Evolutionary conservation across 306 rosid species (phyloP).

Genomic region (Erythrophleum fordii): DNA sequence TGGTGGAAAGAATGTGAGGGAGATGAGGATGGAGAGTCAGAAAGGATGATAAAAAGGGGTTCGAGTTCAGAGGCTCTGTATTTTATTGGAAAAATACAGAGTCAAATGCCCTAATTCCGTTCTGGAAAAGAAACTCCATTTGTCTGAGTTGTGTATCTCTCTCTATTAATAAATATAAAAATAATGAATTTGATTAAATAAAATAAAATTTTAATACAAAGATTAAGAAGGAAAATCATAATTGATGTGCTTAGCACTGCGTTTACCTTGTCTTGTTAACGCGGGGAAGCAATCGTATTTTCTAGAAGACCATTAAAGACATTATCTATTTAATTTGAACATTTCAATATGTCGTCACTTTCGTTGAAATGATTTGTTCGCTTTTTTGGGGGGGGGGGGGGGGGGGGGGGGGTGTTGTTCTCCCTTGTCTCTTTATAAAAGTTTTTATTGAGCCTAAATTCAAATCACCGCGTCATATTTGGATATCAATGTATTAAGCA

Average conservation of each 20-base stretch:
- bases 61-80: background rate
- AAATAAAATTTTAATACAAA: background rate
- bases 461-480: background rate
- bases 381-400: too few relatives aligned
- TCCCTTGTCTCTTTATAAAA: too few relatives aligned
- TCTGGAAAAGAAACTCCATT: background rate
- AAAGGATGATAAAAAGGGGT: conserved; percentile 11
- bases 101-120: background rate
- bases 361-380: background rate
- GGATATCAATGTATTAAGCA: background rate
- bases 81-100: background rate
- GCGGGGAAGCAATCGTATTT: conserved; percentile 39
- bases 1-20: conserved; percentile 6
- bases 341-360: background rate
- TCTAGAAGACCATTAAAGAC: too few relatives aligned
- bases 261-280: conserved; percentile 22
- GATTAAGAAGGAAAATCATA: background rate
- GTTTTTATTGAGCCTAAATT: background rate
- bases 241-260: background rate
- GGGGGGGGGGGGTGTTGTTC: too few relatives aligned
- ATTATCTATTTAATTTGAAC: background rate
- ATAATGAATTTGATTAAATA: background rate
- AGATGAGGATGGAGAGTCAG: background rate
- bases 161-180: background rate
- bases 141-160: background rate